phyloP scores from a whole-genome alignment of 495 filamentous ascomycete species.

The Aspergillus avenaceus region DNA sequence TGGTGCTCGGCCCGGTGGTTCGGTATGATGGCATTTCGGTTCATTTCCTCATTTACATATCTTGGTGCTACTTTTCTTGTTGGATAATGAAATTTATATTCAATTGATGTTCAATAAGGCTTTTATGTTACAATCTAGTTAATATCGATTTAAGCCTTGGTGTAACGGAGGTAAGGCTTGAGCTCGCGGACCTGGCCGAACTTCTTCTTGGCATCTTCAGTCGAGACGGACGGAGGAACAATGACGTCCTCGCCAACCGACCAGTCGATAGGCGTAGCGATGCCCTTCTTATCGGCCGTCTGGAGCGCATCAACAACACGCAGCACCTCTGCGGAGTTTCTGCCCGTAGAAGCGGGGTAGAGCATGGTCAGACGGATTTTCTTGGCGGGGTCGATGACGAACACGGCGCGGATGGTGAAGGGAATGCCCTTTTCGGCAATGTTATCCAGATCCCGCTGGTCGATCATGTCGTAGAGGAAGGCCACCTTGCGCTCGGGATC shows the following conservation, averaged over 20 bases:
- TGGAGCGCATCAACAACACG: conserved; percentile 64
- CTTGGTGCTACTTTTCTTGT: too few relatives aligned
- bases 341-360: conserved; percentile 62
- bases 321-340: conserved; percentile 64
- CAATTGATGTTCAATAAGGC: too few relatives aligned
- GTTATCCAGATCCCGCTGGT: conserved; percentile 52
- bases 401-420: conserved; percentile 66
- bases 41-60: too few relatives aligned
- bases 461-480: conserved; percentile 65
- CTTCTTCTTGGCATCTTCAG: conserved; percentile 61
- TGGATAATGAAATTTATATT: too few relatives aligned
- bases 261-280: conserved; percentile 65
- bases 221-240: conserved; percentile 59
- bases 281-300: conserved; percentile 57
- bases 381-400: conserved; percentile 66
- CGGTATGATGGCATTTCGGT: too few relatives aligned
- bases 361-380: conserved; percentile 65
- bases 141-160: conserved; percentile 8
- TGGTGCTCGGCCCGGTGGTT: too few relatives aligned
- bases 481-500: conserved; percentile 63
- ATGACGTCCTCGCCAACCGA: conserved; percentile 62
- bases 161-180: conserved; percentile 50
- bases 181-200: conserved; percentile 62
- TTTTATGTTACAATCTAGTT: not conserved
- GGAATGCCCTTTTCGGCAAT: conserved; percentile 55